These are phyloP conservation scores for Aspergillus sergii DNA, from an alignment of 2,329 filamentous ascomycete genomes.

Conservation along the genomic window DNA sequence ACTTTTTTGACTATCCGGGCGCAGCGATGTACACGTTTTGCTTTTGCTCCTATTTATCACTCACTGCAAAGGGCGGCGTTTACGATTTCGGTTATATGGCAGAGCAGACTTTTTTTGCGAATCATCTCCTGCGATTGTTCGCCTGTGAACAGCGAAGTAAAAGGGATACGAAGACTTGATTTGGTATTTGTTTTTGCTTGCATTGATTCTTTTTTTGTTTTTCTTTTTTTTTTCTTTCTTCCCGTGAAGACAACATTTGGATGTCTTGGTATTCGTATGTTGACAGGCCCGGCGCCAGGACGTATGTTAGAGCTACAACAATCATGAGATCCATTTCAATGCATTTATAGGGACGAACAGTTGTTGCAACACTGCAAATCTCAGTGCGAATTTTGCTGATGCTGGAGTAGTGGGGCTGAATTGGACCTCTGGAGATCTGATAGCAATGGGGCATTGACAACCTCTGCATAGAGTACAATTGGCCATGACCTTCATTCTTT, in stretches of 20 bases:
- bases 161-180: not conserved
- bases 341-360: not conserved
- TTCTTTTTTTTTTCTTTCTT: not conserved
- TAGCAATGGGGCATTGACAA: too few relatives aligned
- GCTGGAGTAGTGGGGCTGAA: not conserved
- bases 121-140: not conserved
- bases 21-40: slow-evolving; percentile 15
- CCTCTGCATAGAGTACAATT: too few relatives aligned
- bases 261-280: slow-evolving; percentile 1
- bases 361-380: not conserved
- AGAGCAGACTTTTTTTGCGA: slow-evolving; percentile 3
- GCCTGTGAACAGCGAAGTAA: not conserved
- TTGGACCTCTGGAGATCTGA: too few relatives aligned
- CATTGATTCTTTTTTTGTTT: not conserved
- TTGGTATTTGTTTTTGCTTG: not conserved
- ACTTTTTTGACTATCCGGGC: slow-evolving; percentile 9
- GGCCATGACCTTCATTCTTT: too few relatives aligned
- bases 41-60: slow-evolving; percentile 9
- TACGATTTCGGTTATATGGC: slow-evolving; percentile 20
- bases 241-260: not conserved
- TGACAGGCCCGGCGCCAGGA: slow-evolving; percentile 12
- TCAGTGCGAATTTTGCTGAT: not conserved
- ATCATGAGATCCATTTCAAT: slow-evolving; percentile 1
- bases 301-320: slow-evolving; percentile 8
- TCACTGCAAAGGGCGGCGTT: slow-evolving; percentile 29